Conservation (phyloP, 192 early-diverging fungal species). For the Coemansia sp. region DNA sequence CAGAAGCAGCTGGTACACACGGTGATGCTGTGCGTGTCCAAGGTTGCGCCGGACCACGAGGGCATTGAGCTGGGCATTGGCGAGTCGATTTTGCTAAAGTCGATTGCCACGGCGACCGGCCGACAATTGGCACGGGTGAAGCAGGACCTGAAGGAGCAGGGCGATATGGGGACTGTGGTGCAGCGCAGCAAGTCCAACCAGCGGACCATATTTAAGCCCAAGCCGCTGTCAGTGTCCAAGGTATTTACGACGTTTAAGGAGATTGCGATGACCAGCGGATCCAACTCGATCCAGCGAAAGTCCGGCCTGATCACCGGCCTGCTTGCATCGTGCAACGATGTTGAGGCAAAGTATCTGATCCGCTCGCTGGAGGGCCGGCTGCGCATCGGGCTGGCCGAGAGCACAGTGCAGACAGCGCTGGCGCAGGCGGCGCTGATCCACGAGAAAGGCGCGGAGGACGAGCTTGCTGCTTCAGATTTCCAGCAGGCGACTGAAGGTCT, state of each 20-base stretch:
- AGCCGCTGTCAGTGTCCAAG: slow-evolving; percentile 69
- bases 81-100: slow-evolving; percentile 88
- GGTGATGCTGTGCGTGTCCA: slow-evolving; percentile 92
- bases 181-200: slow-evolving; percentile 83
- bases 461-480: slow-evolving; percentile 18
- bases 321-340: slow-evolving; percentile 67
- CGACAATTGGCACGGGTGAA: slow-evolving; percentile 71
- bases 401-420: slow-evolving; percentile 82
- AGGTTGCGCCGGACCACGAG: slow-evolving; percentile 91
- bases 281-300: slow-evolving; percentile 59
- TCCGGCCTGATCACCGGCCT: slow-evolving; percentile 70
- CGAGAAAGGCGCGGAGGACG: slow-evolving; percentile 35
- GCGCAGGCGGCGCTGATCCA: slow-evolving; percentile 76
- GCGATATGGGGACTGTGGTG: slow-evolving; percentile 90
- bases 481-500: slow-evolving; percentile 55
- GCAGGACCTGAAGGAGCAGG: slow-evolving; percentile 66
- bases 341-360: slow-evolving; percentile 86
- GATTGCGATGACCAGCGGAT: slow-evolving; percentile 78
- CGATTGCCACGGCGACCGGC: slow-evolving; percentile 87
- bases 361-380: slow-evolving; percentile 83
- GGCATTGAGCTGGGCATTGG: slow-evolving; percentile 95
- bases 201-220: slow-evolving; percentile 75
- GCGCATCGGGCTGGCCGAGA: slow-evolving; percentile 93
- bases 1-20: slow-evolving; percentile 51
- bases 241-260: slow-evolving; percentile 86